Conservation (phyloP, 2,329 filamentous ascomycete genomes). For the Xylariaceae sp. region DNA sequence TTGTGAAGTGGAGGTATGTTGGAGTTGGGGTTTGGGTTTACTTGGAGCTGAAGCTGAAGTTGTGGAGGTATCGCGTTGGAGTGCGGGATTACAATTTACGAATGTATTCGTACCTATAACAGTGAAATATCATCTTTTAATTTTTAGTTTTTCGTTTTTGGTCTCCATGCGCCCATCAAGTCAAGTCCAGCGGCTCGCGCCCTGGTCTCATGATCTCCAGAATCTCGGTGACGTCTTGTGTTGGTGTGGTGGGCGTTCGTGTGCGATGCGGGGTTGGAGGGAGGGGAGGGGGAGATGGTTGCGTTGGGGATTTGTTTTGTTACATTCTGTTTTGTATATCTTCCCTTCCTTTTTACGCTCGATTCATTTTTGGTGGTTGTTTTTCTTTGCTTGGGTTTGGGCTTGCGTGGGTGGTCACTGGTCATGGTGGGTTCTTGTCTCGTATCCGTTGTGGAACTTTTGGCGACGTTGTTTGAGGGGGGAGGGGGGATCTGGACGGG, state of each 20-base stretch:
- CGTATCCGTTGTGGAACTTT: not conserved
- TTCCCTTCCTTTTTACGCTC: not conserved
- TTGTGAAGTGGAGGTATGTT: too few species aligned
- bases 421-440: not conserved
- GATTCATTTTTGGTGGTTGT: not conserved
- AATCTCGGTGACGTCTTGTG: not conserved
- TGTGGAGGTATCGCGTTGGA: too few species aligned
- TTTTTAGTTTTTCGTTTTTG: too few species aligned
- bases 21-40: too few species aligned
- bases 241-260: not conserved
- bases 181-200: too few species aligned
- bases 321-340: not conserved
- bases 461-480: not conserved
- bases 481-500: not conserved
- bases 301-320: not conserved
- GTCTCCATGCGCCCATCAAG: too few species aligned
- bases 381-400: not conserved
- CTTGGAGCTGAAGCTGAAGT: too few species aligned
- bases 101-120: too few species aligned
- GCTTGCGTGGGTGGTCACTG: not conserved
- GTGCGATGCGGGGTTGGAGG: not conserved
- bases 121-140: too few species aligned
- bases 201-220: not conserved
- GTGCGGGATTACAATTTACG: too few species aligned
- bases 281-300: not conserved